Evolutionary conservation across 2,329 filamentous ascomycete species (phyloP).

Genomic region (Podosphaera xanthii): DNA sequence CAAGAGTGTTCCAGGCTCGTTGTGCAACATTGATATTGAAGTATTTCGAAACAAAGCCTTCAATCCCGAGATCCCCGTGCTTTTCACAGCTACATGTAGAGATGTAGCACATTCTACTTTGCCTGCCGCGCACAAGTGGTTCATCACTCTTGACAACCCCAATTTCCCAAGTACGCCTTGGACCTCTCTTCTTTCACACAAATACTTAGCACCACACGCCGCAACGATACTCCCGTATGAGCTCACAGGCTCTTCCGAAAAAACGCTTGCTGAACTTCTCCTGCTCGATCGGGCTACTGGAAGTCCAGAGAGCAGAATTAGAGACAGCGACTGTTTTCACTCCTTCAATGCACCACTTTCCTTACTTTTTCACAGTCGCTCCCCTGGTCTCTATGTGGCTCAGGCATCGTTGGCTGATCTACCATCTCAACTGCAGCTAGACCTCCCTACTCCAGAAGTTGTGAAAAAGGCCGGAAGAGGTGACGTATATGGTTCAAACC

Average conservation of each 20-base stretch:
- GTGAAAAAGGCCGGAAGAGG: slow-evolving; percentile 44
- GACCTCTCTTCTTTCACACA: neutral
- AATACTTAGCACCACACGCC: slow-evolving; percentile 19
- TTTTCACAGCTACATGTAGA: slow-evolving; percentile 21
- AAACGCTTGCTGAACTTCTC: neutral
- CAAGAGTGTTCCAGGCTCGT: slow-evolving; percentile 4
- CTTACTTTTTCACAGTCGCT: slow-evolving; percentile 10
- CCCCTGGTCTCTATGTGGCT: slow-evolving; percentile 47
- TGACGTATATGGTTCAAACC: slow-evolving; percentile 65
- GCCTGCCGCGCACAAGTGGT: slow-evolving; percentile 38
- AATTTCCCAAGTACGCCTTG: neutral
- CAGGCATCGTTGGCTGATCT: slow-evolving; percentile 54
- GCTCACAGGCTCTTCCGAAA: slow-evolving; percentile 15
- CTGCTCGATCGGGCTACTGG: neutral
- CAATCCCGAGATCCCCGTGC: slow-evolving; percentile 25
- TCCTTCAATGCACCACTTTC: slow-evolving; percentile 21
- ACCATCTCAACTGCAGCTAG: slow-evolving; percentile 34
- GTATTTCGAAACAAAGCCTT: slow-evolving; percentile 32
- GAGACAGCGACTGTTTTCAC: slow-evolving; percentile 19
- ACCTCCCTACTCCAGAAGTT: slow-evolving; percentile 44
- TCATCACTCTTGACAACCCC: slow-evolving; percentile 14
- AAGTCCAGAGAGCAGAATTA: slow-evolving; percentile 1
- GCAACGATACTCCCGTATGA: slow-evolving; percentile 34
- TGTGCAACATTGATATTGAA: slow-evolving; percentile 16
- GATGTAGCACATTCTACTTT: slow-evolving; percentile 19